Evolutionary conservation across 805 yeast genomes (phyloP).

Genomic region (Ogataea glucozyma): DNA sequence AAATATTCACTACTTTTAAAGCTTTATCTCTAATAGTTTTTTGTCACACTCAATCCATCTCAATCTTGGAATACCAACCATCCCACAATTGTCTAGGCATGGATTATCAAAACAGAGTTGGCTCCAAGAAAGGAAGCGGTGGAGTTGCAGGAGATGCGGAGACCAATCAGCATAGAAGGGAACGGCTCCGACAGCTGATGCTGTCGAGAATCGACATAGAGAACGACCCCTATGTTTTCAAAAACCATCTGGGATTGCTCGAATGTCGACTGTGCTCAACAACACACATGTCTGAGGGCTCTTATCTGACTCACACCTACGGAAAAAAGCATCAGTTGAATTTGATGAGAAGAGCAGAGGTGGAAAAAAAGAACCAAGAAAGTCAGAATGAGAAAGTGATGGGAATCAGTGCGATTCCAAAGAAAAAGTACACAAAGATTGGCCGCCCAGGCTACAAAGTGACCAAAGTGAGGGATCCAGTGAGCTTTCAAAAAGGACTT

Average conservation of each 20-base stretch:
- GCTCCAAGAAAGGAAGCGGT: slow-evolving; percentile 89
- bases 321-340: slow-evolving; percentile 82
- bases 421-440: slow-evolving; percentile 54
- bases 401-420: slow-evolving; percentile 41
- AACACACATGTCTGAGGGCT: slow-evolving; percentile 74
- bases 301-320: slow-evolving; percentile 79
- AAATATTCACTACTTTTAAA: background rate
- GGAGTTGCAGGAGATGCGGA: slow-evolving; percentile 80
- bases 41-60: too few relatives aligned
- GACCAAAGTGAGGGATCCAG: slow-evolving; percentile 66
- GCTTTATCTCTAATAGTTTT: too few relatives aligned
- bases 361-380: slow-evolving; percentile 29
- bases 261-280: slow-evolving; percentile 88
- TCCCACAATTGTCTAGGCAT: slow-evolving; percentile 45
- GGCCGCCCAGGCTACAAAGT: slow-evolving; percentile 75
- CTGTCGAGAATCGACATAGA: slow-evolving; percentile 50
- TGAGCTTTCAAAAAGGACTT: slow-evolving; percentile 61
- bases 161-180: slow-evolving; percentile 65
- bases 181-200: slow-evolving; percentile 66
- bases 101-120: slow-evolving; percentile 90
- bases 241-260: slow-evolving; percentile 77
- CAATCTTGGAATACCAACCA: too few relatives aligned
- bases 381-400: slow-evolving; percentile 16
- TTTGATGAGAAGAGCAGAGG: slow-evolving; percentile 59
- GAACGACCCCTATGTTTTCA: slow-evolving; percentile 80